These are phyloP conservation scores for Mycena crocata DNA, from an alignment of 768 basidiomycete species.

Conservation along the genomic window DNA sequence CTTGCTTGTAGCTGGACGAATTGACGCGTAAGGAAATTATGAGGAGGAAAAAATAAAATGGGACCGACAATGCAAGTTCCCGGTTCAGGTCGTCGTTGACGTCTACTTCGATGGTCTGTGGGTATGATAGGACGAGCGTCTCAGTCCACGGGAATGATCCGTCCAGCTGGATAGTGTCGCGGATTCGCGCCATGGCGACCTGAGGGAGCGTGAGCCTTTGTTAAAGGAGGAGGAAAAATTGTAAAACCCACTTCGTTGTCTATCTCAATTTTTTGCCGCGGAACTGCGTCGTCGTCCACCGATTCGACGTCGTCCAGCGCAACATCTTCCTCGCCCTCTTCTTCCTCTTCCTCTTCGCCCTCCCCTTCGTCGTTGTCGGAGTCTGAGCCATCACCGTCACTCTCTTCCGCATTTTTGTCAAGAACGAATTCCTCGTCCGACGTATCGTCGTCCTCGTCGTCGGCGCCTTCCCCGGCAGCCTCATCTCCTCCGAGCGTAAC, in stretches of 20 bases:
- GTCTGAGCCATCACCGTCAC: slow-evolving; percentile 42
- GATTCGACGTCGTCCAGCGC: slow-evolving; percentile 78
- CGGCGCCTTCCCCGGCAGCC: slow-evolving; percentile 30
- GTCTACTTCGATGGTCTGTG: slow-evolving; percentile 78
- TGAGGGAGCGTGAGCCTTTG: slow-evolving; percentile 38
- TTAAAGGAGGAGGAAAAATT: slow-evolving; percentile 1
- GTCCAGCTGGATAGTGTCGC: slow-evolving; percentile 81
- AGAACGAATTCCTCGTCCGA: slow-evolving; percentile 46
- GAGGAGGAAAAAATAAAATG: slow-evolving; percentile 1
- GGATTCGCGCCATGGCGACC: slow-evolving; percentile 85
- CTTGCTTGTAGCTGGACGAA: slow-evolving; percentile 89
- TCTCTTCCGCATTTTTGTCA: slow-evolving; percentile 42
- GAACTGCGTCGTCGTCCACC: slow-evolving; percentile 85
- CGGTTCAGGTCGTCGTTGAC: slow-evolving; percentile 92
- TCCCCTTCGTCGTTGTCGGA: slow-evolving; percentile 46
- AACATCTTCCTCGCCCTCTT: slow-evolving; percentile 58
- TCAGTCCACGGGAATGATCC: slow-evolving; percentile 86
- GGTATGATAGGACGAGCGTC: slow-evolving; percentile 78
- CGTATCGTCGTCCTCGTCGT: slow-evolving; percentile 38
- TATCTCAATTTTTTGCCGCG: slow-evolving; percentile 84
- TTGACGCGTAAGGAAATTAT: not conserved
- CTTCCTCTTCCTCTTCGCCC: slow-evolving; percentile 39
- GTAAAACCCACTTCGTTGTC: slow-evolving; percentile 75
- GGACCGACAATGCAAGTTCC: slow-evolving; percentile 91
- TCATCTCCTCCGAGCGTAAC: slow-evolving; percentile 47